Evolutionary conservation across 345 rosid genomes (phyloP), one percentile per base, ranked within the genome.

Genomic region (Euphorbia lathyris): DNA sequence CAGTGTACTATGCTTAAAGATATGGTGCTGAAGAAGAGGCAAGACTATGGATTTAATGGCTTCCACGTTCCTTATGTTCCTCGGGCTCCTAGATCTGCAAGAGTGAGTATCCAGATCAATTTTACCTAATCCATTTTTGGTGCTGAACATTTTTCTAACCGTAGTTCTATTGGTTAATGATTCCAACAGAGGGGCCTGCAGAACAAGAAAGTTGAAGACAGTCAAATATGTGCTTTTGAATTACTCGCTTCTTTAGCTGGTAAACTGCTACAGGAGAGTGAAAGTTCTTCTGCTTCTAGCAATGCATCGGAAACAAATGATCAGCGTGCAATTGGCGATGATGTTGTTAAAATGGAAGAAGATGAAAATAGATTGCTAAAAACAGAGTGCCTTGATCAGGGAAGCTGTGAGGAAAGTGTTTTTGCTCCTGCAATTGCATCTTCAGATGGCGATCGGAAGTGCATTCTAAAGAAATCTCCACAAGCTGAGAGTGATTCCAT

Each of bases 231-330:
- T 69, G 88, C 93, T 30, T 80, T 95, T 70, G 97, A 95, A 74
- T 81, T 95, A 78, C 89, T 95, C 0, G 99, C 99, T 76, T 88
- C 91, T 65, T 72, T 95, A 65, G 99, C 97, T 20, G 97, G 90
- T 58, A 85, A 95, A 82, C 72, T 95, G 47, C 74, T 90, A 72
- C 84, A 85, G 83, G 96, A 92, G 85, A 84, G 88, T 20, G 97
- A 90, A 75, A 86, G 91, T 74, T 90, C 90, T 55, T 83, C 89
- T 23, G 87, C 95, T 36, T 92, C 92, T 45, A 81, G 89, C 70
- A 80, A 82, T 83, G 92, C 92, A 23, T 88, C 87, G 3, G 88
- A 77, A 57, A 85, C 84, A 72, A 81, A 83, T 65, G 81, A 78
- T 83, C 87, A 48, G 13, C 77, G 65, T 71, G 63, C 76, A 25